These are phyloP conservation scores for Macrolepiota albuminosa DNA, from an alignment of 768 basidiomycete genomes.

Conservation along the genomic window DNA sequence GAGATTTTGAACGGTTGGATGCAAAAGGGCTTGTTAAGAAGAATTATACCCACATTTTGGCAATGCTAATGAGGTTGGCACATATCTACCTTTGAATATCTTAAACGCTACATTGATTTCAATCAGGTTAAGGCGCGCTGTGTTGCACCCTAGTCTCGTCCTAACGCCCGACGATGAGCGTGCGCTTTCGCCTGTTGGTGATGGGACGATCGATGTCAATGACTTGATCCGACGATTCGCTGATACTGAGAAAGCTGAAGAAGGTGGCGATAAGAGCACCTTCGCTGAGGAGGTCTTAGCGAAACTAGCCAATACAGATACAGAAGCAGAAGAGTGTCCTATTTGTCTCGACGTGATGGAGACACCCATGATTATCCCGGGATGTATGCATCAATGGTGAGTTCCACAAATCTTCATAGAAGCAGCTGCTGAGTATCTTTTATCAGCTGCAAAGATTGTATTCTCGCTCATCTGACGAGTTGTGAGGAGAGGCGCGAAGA, in stretches of 20 bases:
- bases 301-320: slow-evolving; percentile 51
- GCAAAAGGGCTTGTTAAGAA: slow-evolving; percentile 74
- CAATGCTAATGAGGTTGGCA: slow-evolving; percentile 90
- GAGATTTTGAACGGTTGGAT: slow-evolving; percentile 73
- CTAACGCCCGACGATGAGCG: slow-evolving; percentile 45
- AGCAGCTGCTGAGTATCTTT: neutral
- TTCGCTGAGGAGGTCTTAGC: slow-evolving; percentile 67
- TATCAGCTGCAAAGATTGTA: slow-evolving; percentile 85
- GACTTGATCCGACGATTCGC: slow-evolving; percentile 53
- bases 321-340: slow-evolving; percentile 60
- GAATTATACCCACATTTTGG: slow-evolving; percentile 85
- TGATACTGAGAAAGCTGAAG: slow-evolving; percentile 28
- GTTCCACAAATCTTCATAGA: slow-evolving; percentile 13
- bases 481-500: slow-evolving; percentile 68
- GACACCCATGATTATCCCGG: slow-evolving; percentile 60
- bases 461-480: slow-evolving; percentile 64
- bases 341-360: slow-evolving; percentile 82
- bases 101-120: neutral
- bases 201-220: slow-evolving; percentile 49
- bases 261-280: slow-evolving; percentile 27
- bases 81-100: neutral
- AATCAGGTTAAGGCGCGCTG: slow-evolving; percentile 62
- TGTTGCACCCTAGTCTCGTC: slow-evolving; percentile 86
- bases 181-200: slow-evolving; percentile 30
- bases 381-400: slow-evolving; percentile 76